A percentile compares a stretch with the other conserved stretches of the same genome.
phyloP scores from a whole-genome alignment of 2,329 filamentous ascomycete genomes.

The Microdochium trichocladiopsis region DNA sequence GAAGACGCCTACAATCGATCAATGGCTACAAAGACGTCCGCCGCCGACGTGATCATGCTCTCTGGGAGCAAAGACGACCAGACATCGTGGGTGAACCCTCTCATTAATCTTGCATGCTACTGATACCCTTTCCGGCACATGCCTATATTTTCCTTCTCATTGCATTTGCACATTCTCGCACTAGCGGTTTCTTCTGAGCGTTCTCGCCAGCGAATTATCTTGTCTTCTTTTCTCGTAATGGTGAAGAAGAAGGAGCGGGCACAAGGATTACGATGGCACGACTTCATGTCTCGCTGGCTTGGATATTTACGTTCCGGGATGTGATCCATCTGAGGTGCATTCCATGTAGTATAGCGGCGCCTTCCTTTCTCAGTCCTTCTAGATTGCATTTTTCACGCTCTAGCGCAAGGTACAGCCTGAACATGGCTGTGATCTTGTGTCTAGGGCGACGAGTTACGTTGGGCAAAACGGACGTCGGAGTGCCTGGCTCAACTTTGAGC shows the following conservation, averaged over 20 bases:
- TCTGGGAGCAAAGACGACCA: slow-evolving; percentile 94
- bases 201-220: too few relatives aligned
- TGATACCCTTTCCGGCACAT: not conserved
- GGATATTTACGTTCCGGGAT: too few relatives aligned
- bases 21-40: slow-evolving; percentile 81
- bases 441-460: slow-evolving; percentile 41
- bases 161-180: too few relatives aligned
- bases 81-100: slow-evolving; percentile 62
- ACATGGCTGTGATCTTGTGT: slow-evolving; percentile 28
- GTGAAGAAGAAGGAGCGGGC: too few relatives aligned
- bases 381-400: slow-evolving; percentile 21
- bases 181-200: too few relatives aligned
- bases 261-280: not conserved
- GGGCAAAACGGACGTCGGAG: slow-evolving; percentile 9
- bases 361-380: not conserved
- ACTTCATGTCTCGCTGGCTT: too few relatives aligned
- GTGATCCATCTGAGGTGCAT: not conserved
- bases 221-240: not conserved
- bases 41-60: slow-evolving; percentile 97
- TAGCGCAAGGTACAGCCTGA: slow-evolving; percentile 29
- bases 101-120: slow-evolving; percentile 7
- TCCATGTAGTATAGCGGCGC: not conserved
- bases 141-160: slow-evolving; percentile 2
- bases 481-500: not conserved
- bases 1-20: slow-evolving; percentile 71